A percentile compares a stretch with the other conserved stretches of the same genome.
These are phyloP conservation scores for Speleostelium caveatum DNA, from an alignment of 78 protist species.

Conservation along the genomic window DNA sequence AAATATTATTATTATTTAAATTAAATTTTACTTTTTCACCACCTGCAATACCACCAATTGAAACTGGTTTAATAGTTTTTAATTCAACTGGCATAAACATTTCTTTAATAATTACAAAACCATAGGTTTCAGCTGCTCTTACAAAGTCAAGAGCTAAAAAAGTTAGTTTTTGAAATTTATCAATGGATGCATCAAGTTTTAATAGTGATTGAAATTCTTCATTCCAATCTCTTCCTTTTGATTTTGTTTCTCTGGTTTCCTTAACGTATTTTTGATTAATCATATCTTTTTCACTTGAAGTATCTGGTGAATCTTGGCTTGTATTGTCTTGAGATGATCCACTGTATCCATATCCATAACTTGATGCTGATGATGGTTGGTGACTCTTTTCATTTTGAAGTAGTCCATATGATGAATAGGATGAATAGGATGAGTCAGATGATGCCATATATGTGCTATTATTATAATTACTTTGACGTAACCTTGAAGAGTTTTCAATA, in stretches of 20 bases:
- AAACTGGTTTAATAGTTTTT: constrained; percentile 33
- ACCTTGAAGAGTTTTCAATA: too few species aligned
- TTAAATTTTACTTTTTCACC: constrained; percentile 43
- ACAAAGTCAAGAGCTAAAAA: constrained; percentile 38
- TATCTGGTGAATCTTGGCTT: too few species aligned
- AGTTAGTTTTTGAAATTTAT: constrained; percentile 10
- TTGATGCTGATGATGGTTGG: too few species aligned
- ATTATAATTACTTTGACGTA: too few species aligned
- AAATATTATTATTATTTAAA: neutral
- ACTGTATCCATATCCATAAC: too few species aligned
- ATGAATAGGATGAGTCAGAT: too few species aligned
- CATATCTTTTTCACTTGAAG: too few species aligned
- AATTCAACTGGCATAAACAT: constrained; percentile 25
- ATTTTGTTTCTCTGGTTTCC: neutral
- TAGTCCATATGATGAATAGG: too few species aligned
- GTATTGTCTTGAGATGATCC: too few species aligned
- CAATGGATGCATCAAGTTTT: neutral
- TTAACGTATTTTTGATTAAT: neutral
- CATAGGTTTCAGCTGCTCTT: constrained; percentile 15
- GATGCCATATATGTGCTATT: too few species aligned
- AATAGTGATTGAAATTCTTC: constrained; percentile 16
- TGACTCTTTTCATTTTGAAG: too few species aligned
- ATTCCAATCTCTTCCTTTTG: constrained; percentile 29
- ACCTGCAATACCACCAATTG: constrained; percentile 67
- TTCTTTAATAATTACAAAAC: constrained; percentile 17